These are phyloP conservation scores for Ocimum tenuiflorum DNA, from an alignment of 257 asterid genomes.

Conservation along the genomic window DNA sequence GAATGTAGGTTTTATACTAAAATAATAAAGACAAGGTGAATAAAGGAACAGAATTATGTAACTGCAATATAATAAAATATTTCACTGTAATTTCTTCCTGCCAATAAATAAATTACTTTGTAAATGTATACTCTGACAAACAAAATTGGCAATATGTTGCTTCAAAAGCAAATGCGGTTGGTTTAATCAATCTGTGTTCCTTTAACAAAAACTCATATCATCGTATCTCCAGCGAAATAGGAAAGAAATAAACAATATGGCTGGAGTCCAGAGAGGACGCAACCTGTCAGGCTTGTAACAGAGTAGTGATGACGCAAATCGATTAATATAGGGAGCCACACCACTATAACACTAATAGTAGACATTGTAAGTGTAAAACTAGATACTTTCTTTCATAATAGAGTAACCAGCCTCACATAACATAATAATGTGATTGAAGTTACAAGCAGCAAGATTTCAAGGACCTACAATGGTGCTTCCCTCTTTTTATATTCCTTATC, in stretches of 20 bases:
- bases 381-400: not conserved
- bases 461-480: not conserved
- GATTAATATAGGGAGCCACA: not conserved
- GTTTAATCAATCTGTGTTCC: not conserved
- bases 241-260: not conserved
- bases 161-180: not conserved
- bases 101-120: not conserved
- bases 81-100: not conserved
- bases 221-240: not conserved
- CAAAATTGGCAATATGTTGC: not conserved
- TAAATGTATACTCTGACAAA: not conserved
- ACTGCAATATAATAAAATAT: not conserved
- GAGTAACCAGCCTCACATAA: not conserved
- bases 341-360: not conserved
- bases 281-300: not conserved
- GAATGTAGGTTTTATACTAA: not conserved
- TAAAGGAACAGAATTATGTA: not conserved
- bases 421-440: slow-evolving; percentile 1
- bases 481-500: not conserved
- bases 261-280: not conserved
- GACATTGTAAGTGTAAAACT: not conserved
- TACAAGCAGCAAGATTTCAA: not conserved
- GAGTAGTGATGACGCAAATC: not conserved
- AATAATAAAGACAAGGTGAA: not conserved
- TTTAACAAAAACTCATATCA: not conserved